A percentile compares a stretch with the other conserved stretches of the same genome.
phyloP scores from a whole-genome alignment of 148 eudicot species.

The Fagopyrum esculentum region DNA sequence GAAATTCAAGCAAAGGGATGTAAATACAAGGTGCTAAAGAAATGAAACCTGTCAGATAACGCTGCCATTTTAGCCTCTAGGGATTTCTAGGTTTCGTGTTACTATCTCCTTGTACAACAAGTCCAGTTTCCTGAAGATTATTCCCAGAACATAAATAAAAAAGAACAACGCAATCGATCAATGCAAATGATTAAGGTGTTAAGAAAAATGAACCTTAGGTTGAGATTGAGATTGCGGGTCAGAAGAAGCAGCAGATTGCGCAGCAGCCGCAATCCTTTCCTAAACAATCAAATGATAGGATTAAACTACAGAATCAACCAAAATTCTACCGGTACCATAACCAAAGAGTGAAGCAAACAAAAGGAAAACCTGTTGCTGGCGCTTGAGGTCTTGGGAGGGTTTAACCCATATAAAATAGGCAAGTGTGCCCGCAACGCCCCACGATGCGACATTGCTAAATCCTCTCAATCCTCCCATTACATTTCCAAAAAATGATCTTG shows the following conservation, averaged over 20 bases:
- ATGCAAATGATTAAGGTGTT: not conserved
- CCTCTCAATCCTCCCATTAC: slow-evolving; percentile 55
- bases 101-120: not conserved
- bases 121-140: not conserved
- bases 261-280: slow-evolving; percentile 5
- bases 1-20: not conserved
- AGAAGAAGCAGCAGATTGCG: not conserved
- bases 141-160: not conserved
- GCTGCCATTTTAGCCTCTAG: not conserved
- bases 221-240: not conserved
- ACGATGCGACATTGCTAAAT: slow-evolving; percentile 39
- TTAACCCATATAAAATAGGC: slow-evolving; percentile 57
- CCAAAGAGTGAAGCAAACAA: not conserved
- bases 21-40: not conserved
- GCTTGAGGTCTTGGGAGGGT: slow-evolving; percentile 49
- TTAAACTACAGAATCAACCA: not conserved
- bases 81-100: not conserved
- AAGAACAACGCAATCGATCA: not conserved
- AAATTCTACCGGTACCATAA: not conserved
- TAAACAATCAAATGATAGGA: not conserved
- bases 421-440: slow-evolving; percentile 59
- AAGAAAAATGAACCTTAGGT: not conserved
- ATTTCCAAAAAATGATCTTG: slow-evolving; percentile 42
- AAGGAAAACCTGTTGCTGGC: slow-evolving; percentile 25
- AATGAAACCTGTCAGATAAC: not conserved